phyloP scores from a whole-genome alignment of 306 rosid species.

The Sophora flavescens region DNA sequence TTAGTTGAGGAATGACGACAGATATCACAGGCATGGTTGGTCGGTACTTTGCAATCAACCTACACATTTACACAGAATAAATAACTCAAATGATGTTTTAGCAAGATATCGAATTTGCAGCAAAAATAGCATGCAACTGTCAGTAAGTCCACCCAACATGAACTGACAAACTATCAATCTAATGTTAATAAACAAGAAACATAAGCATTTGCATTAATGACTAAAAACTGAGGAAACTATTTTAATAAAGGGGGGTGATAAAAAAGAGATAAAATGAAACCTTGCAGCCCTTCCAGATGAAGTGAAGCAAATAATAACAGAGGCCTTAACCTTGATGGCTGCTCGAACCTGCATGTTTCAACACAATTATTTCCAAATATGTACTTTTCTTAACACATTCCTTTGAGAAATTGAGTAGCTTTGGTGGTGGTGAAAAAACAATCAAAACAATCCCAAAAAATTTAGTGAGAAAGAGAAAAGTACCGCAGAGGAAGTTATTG shows the following conservation, averaged over 20 bases:
- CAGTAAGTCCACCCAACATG: constrained; percentile 4
- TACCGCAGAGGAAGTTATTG: constrained; percentile 95
- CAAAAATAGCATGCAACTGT: constrained; percentile 1
- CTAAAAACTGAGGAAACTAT: background rate
- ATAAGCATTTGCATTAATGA: constrained; percentile 14
- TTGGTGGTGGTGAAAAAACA: no score
- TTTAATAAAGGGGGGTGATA: constrained; percentile 34
- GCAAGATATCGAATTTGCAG: constrained; percentile 1
- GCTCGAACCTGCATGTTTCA: constrained; percentile 75
- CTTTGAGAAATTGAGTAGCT: constrained; percentile 7
- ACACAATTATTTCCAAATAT: constrained; percentile 28
- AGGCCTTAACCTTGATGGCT: constrained; percentile 96
- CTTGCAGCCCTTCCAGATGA: constrained; percentile 97
- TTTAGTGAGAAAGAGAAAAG: background rate
- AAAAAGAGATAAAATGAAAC: constrained; percentile 44
- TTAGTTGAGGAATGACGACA: constrained; percentile 79
- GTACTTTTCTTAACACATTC: constrained; percentile 3
- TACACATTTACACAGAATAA: constrained; percentile 30
- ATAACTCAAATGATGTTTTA: background rate
- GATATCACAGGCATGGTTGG: constrained; percentile 90
- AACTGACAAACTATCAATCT: background rate
- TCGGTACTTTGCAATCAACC: constrained; percentile 83
- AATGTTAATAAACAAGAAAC: constrained; percentile 36
- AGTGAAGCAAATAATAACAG: constrained; percentile 88
- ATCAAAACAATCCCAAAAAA: background rate